phyloP scores from a whole-genome alignment of 345 rosid genomes.

The Capsella bursapastoris region DNA sequence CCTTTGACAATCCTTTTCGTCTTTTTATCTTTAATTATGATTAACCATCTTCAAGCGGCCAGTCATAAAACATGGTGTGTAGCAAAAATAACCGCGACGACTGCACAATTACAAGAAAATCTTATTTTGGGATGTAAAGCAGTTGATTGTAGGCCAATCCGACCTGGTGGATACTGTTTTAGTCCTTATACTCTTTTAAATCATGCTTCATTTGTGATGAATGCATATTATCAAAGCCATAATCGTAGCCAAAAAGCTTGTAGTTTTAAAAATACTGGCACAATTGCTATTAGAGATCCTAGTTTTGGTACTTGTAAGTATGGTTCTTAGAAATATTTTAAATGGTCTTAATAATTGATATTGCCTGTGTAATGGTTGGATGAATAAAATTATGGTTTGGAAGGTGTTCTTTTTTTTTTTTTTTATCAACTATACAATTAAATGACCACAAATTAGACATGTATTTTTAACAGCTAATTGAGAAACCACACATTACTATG shows the following conservation, averaged over 20 bases:
- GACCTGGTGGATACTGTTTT: background rate
- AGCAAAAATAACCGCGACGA: background rate
- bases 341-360: background rate
- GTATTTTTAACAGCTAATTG: too few relatives aligned
- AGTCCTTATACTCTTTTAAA: background rate
- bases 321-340: background rate
- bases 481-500: too few relatives aligned
- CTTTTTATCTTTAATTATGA: background rate
- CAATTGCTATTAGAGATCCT: background rate
- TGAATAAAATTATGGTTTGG: background rate
- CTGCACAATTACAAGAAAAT: background rate
- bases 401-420: too few relatives aligned
- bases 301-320: background rate
- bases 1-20: background rate
- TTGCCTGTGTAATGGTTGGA: background rate
- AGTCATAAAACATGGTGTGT: background rate
- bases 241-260: background rate
- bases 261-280: background rate
- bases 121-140: background rate
- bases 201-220: conserved; percentile 4
- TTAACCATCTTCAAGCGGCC: background rate
- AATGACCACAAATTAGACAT: too few relatives aligned
- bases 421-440: too few relatives aligned
- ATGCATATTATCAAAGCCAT: background rate
- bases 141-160: background rate